Evolutionary conservation across 2,329 filamentous ascomycete genomes (phyloP), one percentile per base, ranked within the genome.

Genomic region (Pseudocercospora fuligena): DNA sequence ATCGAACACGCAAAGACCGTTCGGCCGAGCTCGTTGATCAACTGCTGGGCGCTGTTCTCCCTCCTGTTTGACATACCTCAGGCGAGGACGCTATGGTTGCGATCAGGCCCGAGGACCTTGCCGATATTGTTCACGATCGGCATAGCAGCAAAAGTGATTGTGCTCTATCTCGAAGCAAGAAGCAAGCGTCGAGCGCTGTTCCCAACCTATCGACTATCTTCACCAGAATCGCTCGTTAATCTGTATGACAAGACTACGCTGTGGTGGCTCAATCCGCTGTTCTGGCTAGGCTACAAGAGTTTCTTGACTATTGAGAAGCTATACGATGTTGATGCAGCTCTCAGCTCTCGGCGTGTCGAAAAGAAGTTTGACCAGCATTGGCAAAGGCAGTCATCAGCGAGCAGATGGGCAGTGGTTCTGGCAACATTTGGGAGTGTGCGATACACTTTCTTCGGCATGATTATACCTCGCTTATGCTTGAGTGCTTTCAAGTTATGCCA

Each of bases 231-330:
- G 21, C 64, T 69, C 6, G 67, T 65, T 33, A 69, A 65, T 23
- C 59, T 73, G 19, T 70, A 77, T 53, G 76, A 73, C 60, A 74
- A 75, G 9, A 74, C 66, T 46, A 29, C 77, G 2, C 73, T 79
- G 56, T 80, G 75, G 76, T 80, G 79, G 79, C 61, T 80, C n/a
- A 80, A 79, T 65, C 67, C 61, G 7, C 58, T 78, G 4, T 71
- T 80, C 49, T 66, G 73, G 66, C 65, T 64, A 8, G 77, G 78
- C 1, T 77, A 73, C 19, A 72, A 67, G 16, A 65, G 63, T 23
- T 67, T 72, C 12, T 64, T 78, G 23, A 58, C 60, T 1, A 51
- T 70, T 6, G 66, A 73, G 12, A 72, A 76, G 46, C 65, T 76
- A n/a, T 69, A 67, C 56, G 36, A 61, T 33, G 53, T 75, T 12